Evolutionary conservation across 805 yeast genomes (phyloP), one percentile per base, ranked within the genome.

Genomic region (Alloascoidea hylecoeti): DNA sequence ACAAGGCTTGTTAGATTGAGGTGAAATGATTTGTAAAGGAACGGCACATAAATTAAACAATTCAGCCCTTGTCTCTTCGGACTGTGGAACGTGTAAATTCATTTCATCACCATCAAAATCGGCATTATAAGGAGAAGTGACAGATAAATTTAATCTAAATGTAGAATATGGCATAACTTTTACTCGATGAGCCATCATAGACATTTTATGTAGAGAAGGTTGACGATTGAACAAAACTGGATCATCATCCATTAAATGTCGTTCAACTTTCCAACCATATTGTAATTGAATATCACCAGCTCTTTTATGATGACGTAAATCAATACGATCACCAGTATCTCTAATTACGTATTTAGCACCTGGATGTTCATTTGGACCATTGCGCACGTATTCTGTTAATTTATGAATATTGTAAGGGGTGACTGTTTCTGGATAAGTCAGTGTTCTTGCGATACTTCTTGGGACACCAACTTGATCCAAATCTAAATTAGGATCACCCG

Each of bases 61-160:
- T 60, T 92, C 99, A 1, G 98, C 96, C 55, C 97, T 75, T 0
- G 98, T 88, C 59, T 92, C 99, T 46, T 88, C 95, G 5, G 96
- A 82, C 58, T 92, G 99, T 2, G 99, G 98, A 48, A 89, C 98
- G 55, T 92, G 99, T 64, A 92, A 79, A 63, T 92, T 92, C 99
- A 92, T 92, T 64, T 92, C 99, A 62, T 92, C 99, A 70, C 99
- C 99, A 66, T 92, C 99, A 68, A 92, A 92, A 79, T 92, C 99
- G 35, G 99, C 99, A 64, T 92, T 92, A 61, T 92, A 92, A n/a
- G 99, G 99, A 15, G 97, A 85, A 0, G 98, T 92, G 35, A 92
- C 98, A 17, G 97, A 92, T 56, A 92, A 67, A 55, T 92, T 92
- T 64, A 92, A 69, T 64, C 99, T 75, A 69, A 92, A 92, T 0